Evolutionary conservation across 306 rosid genomes (phyloP).

Genomic region (Lagenaria siceraria): DNA sequence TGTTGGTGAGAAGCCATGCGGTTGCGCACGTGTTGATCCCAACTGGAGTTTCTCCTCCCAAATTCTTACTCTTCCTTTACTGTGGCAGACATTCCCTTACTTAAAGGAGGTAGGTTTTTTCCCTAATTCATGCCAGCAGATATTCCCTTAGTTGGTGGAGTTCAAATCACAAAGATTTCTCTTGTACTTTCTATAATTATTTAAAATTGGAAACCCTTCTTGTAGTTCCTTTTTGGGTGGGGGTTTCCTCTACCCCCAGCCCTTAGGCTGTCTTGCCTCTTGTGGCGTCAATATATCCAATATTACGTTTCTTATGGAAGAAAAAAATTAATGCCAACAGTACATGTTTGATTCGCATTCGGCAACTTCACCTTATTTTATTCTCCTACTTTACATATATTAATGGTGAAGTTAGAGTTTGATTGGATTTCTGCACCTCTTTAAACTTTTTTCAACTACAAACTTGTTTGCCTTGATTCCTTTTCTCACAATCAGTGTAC

Average conservation of each 20-base stretch:
- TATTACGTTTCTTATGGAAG: background rate
- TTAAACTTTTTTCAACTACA: background rate
- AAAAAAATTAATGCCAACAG: background rate
- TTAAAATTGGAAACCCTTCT: background rate
- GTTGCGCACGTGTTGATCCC: constrained; percentile 45
- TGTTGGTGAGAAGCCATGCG: constrained; percentile 64
- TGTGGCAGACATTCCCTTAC: constrained; percentile 71
- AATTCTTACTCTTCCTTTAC: constrained; percentile 77
- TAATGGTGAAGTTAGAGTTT: background rate
- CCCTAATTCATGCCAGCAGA: background rate
- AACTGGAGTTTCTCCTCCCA: constrained; percentile 75
- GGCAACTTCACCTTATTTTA: background rate
- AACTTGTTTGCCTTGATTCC: constrained; percentile 3
- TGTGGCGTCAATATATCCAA: background rate
- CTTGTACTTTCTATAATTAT: background rate
- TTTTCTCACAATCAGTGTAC: constrained; percentile 7
- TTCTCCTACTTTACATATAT: background rate
- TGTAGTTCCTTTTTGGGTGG: background rate
- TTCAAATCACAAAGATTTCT: background rate
- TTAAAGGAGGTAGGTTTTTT: constrained; percentile 49
- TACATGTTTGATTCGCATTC: background rate
- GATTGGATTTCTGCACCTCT: too few relatives aligned
- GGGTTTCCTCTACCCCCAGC: background rate
- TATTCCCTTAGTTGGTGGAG: background rate
- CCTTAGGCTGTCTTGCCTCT: background rate